phyloP scores from a whole-genome alignment of 108 stramenopile species.

The Nannochloropsis oceanica region DNA sequence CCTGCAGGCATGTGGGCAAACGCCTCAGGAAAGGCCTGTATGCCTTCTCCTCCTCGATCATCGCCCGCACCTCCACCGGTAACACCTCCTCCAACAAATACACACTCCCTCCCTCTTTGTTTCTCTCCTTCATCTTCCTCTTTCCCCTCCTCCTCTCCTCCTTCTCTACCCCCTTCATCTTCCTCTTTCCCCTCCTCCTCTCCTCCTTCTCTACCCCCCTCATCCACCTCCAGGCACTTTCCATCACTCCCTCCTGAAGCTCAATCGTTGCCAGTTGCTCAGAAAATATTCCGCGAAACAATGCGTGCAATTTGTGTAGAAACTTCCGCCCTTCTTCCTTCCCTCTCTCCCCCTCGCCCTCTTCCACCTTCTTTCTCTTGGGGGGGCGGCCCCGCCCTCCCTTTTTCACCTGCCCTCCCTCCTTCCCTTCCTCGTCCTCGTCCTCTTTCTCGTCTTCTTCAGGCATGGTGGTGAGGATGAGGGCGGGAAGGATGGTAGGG shows the following conservation, averaged over 20 bases:
- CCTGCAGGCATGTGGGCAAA: neutral
- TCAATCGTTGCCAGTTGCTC: neutral
- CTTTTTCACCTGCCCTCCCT: too few species aligned
- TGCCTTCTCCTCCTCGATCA: neutral
- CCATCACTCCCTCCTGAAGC: neutral
- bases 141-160: too few species aligned
- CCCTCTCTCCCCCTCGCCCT: too few species aligned
- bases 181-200: neutral
- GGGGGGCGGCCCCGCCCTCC: too few species aligned
- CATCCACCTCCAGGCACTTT: neutral
- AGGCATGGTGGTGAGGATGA: neutral
- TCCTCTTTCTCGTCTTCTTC: neutral
- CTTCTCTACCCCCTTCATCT: neutral
- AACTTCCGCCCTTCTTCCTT: neutral
- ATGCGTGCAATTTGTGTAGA: neutral
- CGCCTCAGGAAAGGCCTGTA: neutral
- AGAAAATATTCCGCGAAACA: neutral
- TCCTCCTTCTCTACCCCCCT: neutral
- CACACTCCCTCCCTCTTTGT: too few species aligned
- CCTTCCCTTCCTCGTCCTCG: too few species aligned
- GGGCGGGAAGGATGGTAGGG: neutral
- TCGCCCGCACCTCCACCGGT: neutral
- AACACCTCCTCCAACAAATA: neutral
- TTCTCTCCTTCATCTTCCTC: too few species aligned
- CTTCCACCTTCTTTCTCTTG: too few species aligned